phyloP scores from a whole-genome alignment of 2,329 filamentous ascomycete genomes.

The Tolypocladium nubicola region DNA sequence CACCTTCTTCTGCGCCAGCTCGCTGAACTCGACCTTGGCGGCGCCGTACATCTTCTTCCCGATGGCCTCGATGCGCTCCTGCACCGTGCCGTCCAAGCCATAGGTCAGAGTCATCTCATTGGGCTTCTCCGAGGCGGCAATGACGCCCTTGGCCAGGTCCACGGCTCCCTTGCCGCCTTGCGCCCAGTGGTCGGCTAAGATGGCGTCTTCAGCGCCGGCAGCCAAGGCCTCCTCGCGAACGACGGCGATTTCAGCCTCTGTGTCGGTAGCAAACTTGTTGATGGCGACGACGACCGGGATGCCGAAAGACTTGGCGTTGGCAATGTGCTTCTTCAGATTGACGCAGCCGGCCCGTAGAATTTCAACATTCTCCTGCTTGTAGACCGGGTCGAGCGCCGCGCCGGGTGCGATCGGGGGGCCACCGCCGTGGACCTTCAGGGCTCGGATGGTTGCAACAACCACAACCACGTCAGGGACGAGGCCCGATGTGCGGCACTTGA shows the following conservation, averaged over 20 bases:
- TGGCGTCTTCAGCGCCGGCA: slow-evolving; percentile 87
- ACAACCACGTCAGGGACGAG: slow-evolving; percentile 89
- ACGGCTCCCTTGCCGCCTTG: slow-evolving; percentile 86
- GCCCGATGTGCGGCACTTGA: slow-evolving; percentile 94
- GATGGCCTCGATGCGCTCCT: slow-evolving; percentile 85
- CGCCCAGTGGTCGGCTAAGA: slow-evolving; percentile 93
- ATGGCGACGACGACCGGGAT: slow-evolving; percentile 93
- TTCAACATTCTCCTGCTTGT: slow-evolving; percentile 88
- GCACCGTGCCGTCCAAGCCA: slow-evolving; percentile 63
- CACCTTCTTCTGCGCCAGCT: slow-evolving; percentile 90
- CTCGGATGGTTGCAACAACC: slow-evolving; percentile 88
- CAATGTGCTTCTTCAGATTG: slow-evolving; percentile 91
- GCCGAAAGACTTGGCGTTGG: slow-evolving; percentile 80
- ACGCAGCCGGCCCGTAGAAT: slow-evolving; percentile 82
- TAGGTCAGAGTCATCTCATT: slow-evolving; percentile 88
- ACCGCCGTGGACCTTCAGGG: slow-evolving; percentile 93
- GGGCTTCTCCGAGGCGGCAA: slow-evolving; percentile 70
- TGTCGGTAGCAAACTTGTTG: slow-evolving; percentile 93
- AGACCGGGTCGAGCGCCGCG: slow-evolving; percentile 74
- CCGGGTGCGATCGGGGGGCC: slow-evolving; percentile 89
- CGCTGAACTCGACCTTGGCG: slow-evolving; percentile 79
- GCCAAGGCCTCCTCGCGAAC: slow-evolving; percentile 85
- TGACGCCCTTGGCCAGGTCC: slow-evolving; percentile 78
- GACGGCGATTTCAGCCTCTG: slow-evolving; percentile 79
- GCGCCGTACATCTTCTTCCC: slow-evolving; percentile 93